Percentiles rank a stretch among this genome's conserved stretches.
Evolutionary conservation across 2,329 filamentous ascomycete genomes (phyloP).

Genomic region (Herpotrichia juniperi): DNA sequence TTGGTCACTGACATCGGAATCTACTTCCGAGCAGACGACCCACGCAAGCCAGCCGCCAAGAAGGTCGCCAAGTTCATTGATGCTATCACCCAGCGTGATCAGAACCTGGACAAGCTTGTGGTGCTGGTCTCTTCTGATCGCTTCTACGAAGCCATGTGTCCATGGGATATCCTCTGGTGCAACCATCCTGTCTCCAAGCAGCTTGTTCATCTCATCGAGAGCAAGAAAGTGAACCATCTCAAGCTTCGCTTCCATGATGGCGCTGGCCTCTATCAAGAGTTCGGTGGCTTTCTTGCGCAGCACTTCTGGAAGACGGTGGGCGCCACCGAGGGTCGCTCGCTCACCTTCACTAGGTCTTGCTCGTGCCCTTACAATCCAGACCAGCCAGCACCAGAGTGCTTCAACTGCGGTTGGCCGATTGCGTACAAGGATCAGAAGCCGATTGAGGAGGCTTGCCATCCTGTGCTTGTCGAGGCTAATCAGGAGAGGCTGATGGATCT

Average conservation of each 20-base stretch:
- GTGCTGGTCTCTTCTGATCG: conserved; percentile 19
- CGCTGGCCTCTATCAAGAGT: conserved; percentile 12
- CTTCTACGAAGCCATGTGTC: conserved; percentile 10
- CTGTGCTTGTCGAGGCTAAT: conserved; percentile 9
- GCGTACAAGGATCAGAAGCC: conserved; percentile 4
- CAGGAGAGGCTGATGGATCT: conserved; percentile 14
- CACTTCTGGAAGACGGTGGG: conserved; percentile 9
- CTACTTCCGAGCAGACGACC: conserved; percentile 17
- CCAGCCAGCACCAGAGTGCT: conserved; percentile 4
- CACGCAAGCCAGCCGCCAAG: conserved; percentile 10
- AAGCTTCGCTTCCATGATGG: conserved; percentile 23
- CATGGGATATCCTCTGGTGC: conserved; percentile 21
- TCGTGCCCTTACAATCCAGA: conserved; percentile 10
- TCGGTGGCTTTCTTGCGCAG: conserved; percentile 9
- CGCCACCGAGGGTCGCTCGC: not conserved
- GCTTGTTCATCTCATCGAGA: conserved; percentile 11
- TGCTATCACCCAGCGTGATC: conserved; percentile 11
- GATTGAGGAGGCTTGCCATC: conserved; percentile 10
- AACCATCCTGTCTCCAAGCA: conserved; percentile 19
- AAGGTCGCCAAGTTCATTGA: conserved; percentile 20
- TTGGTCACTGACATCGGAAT: conserved; percentile 19
- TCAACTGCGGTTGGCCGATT: conserved; percentile 8
- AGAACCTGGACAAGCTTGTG: conserved; percentile 14
- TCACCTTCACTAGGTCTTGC: conserved; percentile 19
- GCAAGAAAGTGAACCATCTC: conserved; percentile 8